phyloP scores from a whole-genome alignment of 139 green algal species.

The Coccomyxa sp. region DNA sequence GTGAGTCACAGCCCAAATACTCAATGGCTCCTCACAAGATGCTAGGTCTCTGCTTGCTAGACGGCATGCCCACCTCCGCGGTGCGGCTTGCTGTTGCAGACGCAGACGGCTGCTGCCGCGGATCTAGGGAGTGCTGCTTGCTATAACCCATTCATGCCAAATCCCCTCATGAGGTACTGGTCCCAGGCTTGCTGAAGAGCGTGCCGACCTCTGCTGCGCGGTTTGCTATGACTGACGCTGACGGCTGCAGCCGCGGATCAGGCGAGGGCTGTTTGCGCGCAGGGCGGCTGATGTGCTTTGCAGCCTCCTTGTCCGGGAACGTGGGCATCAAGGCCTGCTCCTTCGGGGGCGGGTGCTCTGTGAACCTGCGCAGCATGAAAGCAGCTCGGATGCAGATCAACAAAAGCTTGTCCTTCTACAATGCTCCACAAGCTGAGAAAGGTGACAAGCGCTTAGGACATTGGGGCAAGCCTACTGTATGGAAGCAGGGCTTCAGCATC shows the following conservation, averaged over 20 bases:
- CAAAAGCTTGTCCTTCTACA: background rate
- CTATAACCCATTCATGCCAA: too few relatives aligned
- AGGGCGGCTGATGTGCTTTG: background rate
- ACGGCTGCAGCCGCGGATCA: background rate
- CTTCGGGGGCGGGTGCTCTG: slow-evolving; percentile 46
- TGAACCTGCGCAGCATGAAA: slow-evolving; percentile 23
- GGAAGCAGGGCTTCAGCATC: background rate
- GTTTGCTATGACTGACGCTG: background rate
- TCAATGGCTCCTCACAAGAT: too few relatives aligned
- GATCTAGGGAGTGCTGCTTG: too few relatives aligned
- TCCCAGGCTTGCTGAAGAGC: too few relatives aligned
- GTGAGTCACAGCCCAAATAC: too few relatives aligned
- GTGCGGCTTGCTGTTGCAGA: too few relatives aligned
- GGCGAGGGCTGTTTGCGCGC: slow-evolving; percentile 3
- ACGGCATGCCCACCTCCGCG: too few relatives aligned
- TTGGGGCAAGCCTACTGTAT: background rate
- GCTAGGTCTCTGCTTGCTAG: too few relatives aligned
- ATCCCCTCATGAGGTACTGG: too few relatives aligned
- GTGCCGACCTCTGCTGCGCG: background rate
- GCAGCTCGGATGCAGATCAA: background rate
- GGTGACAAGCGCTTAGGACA: background rate
- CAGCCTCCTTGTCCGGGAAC: slow-evolving; percentile 29
- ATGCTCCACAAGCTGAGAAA: background rate
- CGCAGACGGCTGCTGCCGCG: too few relatives aligned
- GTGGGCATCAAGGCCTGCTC: slow-evolving; percentile 52